These are phyloP conservation scores for Blepharisma undulans DNA, from an alignment of 169 alveolate genomes.

Conservation along the genomic window DNA sequence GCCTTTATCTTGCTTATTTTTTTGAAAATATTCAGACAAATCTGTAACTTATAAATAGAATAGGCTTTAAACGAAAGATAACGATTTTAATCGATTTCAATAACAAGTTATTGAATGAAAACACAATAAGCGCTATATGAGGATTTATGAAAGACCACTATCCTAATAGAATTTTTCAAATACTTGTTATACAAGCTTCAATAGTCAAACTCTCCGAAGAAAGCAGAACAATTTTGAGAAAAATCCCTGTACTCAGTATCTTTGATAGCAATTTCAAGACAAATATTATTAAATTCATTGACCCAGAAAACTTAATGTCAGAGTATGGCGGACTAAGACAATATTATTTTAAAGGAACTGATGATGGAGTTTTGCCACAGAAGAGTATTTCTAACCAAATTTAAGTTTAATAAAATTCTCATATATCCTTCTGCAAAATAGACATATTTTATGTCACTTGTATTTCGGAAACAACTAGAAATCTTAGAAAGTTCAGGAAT, in stretches of 20 bases:
- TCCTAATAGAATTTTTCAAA: background rate
- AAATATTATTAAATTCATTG: background rate
- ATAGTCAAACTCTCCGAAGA: background rate
- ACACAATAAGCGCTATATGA: background rate
- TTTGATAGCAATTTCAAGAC: background rate
- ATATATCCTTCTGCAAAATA: background rate
- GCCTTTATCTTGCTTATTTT: background rate
- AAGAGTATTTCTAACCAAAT: background rate
- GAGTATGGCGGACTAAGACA: slow-evolving; percentile 1
- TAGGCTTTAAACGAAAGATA: background rate
- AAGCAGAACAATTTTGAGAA: background rate
- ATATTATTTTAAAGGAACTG: background rate
- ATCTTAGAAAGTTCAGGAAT: background rate
- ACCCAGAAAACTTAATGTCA: background rate
- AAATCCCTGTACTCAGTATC: background rate
- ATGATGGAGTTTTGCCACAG: background rate
- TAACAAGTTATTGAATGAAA: background rate
- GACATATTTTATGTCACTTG: background rate
- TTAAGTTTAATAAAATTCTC: too few species aligned
- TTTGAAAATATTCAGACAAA: background rate
- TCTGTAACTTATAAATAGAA: background rate
- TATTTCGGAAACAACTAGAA: slow-evolving; percentile 10
- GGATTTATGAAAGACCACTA: background rate
- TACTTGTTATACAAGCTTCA: background rate
- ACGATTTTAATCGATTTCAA: background rate